Evolutionary conservation across 257 asterid genomes (phyloP).

Genomic region (Striga asiatica): DNA sequence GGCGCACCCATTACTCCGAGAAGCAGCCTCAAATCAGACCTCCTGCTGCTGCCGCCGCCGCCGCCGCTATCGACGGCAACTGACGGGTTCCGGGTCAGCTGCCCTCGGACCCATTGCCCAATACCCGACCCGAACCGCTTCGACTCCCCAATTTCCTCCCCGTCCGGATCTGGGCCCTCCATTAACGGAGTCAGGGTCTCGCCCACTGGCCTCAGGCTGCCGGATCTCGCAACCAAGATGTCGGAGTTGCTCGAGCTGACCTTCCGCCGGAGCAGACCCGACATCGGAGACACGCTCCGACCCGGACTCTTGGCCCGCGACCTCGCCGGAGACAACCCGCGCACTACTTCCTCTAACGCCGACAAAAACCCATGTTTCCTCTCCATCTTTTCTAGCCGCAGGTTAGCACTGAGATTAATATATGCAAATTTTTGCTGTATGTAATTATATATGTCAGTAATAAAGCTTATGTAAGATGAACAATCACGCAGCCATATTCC

Average conservation of each 20-base stretch:
- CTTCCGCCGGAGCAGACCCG: conserved; percentile 54
- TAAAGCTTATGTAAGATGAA: neutral
- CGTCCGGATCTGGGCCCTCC: conserved; percentile 80
- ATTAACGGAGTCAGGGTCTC: conserved; percentile 59
- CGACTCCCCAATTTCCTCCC: conserved; percentile 46
- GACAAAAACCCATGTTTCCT: conserved; percentile 84
- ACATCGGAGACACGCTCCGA: too few relatives aligned
- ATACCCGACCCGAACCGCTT: conserved; percentile 52
- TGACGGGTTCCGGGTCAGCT: conserved; percentile 55
- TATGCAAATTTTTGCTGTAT: neutral
- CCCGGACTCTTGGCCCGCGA: conserved; percentile 70
- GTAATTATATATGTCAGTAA: neutral
- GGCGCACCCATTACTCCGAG: conserved; percentile 98
- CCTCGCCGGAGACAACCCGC: conserved; percentile 82
- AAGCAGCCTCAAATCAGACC: conserved; percentile 82
- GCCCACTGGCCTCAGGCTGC: conserved; percentile 58
- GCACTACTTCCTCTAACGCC: conserved; percentile 74
- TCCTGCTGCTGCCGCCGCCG: conserved; percentile 29
- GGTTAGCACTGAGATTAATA: neutral
- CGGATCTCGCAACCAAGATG: conserved; percentile 47
- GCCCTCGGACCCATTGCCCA: conserved; percentile 68
- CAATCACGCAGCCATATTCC: conserved; percentile 12
- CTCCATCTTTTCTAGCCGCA: conserved; percentile 37
- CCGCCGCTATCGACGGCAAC: conserved; percentile 30
- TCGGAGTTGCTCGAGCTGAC: conserved; percentile 21